These are phyloP conservation scores for Austroboletus eburneus DNA, from an alignment of 768 basidiomycete genomes.

Conservation along the genomic window DNA sequence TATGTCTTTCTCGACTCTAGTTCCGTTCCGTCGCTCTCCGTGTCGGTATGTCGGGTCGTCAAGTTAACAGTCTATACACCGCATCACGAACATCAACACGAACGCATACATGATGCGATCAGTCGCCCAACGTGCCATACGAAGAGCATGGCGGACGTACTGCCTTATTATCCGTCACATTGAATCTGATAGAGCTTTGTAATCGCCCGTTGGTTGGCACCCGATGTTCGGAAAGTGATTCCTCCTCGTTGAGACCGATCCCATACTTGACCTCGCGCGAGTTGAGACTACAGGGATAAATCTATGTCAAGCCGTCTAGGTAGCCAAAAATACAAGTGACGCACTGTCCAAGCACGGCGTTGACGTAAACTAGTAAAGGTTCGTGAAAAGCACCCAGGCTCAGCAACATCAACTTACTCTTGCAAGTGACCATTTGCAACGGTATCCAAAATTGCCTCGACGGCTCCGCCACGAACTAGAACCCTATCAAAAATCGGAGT, in stretches of 20 bases:
- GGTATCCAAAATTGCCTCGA: conserved; percentile 22
- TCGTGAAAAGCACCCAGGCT: too few species aligned
- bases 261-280: conserved; percentile 16
- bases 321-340: too few species aligned
- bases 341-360: conserved; percentile 25
- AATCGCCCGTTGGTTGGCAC: neutral
- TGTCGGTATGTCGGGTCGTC: neutral
- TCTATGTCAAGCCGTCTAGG: too few species aligned
- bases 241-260: conserved; percentile 25
- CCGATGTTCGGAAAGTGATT: conserved; percentile 8
- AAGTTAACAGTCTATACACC: conserved; percentile 19
- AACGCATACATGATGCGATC: too few species aligned
- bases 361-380: conserved; percentile 32
- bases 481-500: too few species aligned
- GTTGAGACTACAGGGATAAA: conserved; percentile 27
- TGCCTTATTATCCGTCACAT: conserved; percentile 7
- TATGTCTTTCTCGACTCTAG: conserved; percentile 17
- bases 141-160: conserved; percentile 9
- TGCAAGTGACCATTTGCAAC: conserved; percentile 26
- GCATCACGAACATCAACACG: too few species aligned
- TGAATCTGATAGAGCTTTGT: conserved; percentile 10
- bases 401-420: conserved; percentile 21
- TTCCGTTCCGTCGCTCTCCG: conserved; percentile 5
- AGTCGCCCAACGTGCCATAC: too few species aligned
- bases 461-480: conserved; percentile 25